phyloP scores from a whole-genome alignment of 371 early-diverging fungal genomes.

The Smittium mucronatum region DNA sequence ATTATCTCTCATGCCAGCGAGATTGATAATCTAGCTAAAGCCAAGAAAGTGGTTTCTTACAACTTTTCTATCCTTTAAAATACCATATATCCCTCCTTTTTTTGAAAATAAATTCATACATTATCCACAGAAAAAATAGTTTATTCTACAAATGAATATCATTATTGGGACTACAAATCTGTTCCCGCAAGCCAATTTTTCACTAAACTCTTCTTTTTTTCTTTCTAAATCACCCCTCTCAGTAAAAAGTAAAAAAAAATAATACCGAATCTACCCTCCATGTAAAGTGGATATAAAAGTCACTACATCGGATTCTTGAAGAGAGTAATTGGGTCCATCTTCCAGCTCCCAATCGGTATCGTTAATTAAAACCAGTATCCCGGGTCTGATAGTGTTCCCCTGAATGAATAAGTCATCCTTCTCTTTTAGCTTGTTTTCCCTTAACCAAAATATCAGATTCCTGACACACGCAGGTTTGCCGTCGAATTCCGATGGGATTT shows the following conservation, averaged over 20 bases:
- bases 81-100: too few relatives aligned
- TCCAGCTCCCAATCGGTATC: constrained; percentile 94
- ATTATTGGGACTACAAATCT: too few relatives aligned
- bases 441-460: constrained; percentile 60
- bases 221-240: too few relatives aligned
- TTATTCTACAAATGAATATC: too few relatives aligned
- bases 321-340: constrained; percentile 68
- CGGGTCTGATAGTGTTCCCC: constrained; percentile 49
- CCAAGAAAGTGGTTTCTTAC: neutral
- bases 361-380: constrained; percentile 88
- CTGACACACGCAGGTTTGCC: constrained; percentile 41
- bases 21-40: neutral
- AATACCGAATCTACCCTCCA: constrained; percentile 63
- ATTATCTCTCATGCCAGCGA: neutral
- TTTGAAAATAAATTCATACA: too few relatives aligned
- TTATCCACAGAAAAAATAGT: too few relatives aligned
- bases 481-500: constrained; percentile 36
- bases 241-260: too few relatives aligned
- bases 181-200: too few relatives aligned
- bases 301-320: constrained; percentile 64
- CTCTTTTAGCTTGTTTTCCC: constrained; percentile 56
- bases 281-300: constrained; percentile 93
- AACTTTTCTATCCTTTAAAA: too few relatives aligned
- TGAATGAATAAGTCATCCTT: constrained; percentile 65
- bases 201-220: too few relatives aligned